Base-by-base conservation (phyloP, 139 green algal genomes). In the Micractinium conductrix region DNA sequence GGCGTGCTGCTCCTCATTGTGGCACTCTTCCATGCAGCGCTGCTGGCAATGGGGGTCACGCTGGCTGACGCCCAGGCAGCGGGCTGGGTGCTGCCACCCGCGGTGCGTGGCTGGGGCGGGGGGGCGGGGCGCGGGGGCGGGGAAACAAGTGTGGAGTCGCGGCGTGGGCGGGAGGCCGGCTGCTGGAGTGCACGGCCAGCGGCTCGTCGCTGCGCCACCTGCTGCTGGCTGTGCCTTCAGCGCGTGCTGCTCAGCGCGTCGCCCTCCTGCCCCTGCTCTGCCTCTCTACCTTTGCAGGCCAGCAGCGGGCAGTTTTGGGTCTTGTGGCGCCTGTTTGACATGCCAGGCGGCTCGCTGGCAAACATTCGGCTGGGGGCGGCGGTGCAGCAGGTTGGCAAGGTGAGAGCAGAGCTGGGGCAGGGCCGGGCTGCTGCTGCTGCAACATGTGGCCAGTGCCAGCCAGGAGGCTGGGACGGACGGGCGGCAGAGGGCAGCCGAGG, bases 281-380 rank as follows among this genome's bases (percentile, higher is more conserved):
- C 38, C 28, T 19, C 38, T 7, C 33, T 24, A 19, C 37, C 21
- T 38, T 24, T 4, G 28, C 78, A 83, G 78, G 78, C 78, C 78
- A 60, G 16, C 62, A 60, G 7, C 1, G 62, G 42, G 8, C 48
- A n/a, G 6, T 80, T 85, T 37, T 85, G 80, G 94, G 43, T 94
- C 63, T 88, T 96, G 44, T 96, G 91, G 85, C 62, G 82, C 45
- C 68, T 96, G 50, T 95, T 91, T 88, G 89, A 95, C 87, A 40
- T 91, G 33, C 55, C 89, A 3, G 84, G 80, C 69, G 60, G 71
- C 42, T 87, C 60, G n/a, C 53, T 90, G 78, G 33, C 44, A 19
- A 42, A 35, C 78, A 44, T 83, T 4, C 62, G 65, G 43, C 28
- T 50, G 42, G 8, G 37, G 30, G 78, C 78, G 5, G 78, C 78